Base-by-base conservation (phyloP, 2,329 filamentous ascomycete species). In the Fusarium citri region DNA sequence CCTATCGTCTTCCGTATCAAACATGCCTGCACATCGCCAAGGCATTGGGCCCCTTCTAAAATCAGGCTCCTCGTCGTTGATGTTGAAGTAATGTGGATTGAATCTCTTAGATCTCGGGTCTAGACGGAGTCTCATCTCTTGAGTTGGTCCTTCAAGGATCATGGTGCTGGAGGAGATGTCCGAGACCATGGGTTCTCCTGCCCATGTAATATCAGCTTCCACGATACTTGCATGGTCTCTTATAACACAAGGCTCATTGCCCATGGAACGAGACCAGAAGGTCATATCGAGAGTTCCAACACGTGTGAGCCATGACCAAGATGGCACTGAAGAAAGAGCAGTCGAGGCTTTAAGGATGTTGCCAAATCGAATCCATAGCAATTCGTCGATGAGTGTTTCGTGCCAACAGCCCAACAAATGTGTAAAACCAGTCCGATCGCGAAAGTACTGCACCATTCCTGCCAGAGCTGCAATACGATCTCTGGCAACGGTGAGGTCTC, bases 291-390 rank as follows among this genome's bases (percentile, higher is more conserved):
- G 1, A 3, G 7, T 11, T 14, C 26, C 14, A 18, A 20, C 10
- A 40, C 49, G 50, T 30, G 62, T 66, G 3, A 68, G 30, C 62
- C 62, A 66, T 14, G 53, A 49, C 62, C 65, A 68, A n/a, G 61
- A 66, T 5, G 57, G 57, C 4, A 54, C 23, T 3, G 15, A 10
- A 12, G 48, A 15, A 3, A 51, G n/a, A 5, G 26, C 12, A 8
- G 23, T 20, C 5, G 25, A 40, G 18, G 26, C n/a, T 11, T 43
- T 37, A 8, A 26, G 16, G 8, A 16, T 9, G 14, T 34, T 34
- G 14, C 48, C 56, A 11, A n/a, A 8, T 14, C 57, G 31, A 11
- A 43, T 12, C 62, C 57, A 68, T 7, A 55, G 22, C 12, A 68
- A 23, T 9, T 62, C 62, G 18, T 23, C 31, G 6, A 48, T 8